phyloP scores from a whole-genome alignment of 306 rosid species.

The Prunus mira region DNA sequence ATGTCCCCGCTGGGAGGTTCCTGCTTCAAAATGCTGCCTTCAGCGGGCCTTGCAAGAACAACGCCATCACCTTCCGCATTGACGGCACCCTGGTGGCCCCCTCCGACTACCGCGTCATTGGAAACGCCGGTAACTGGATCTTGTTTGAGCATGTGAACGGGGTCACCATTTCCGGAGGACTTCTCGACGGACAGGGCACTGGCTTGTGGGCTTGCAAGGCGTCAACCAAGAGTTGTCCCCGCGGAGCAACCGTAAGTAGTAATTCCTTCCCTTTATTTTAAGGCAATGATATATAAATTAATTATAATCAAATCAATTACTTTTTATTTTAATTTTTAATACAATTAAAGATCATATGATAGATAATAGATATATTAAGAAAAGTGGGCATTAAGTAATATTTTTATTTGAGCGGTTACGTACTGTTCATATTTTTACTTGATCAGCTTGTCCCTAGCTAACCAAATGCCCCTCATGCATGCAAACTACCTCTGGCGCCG shows the following conservation, averaged over 20 bases:
- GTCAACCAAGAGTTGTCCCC: constrained; percentile 42
- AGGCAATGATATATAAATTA: no score
- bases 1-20: constrained; percentile 44
- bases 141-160: constrained; percentile 34
- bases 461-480: no score
- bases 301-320: not conserved
- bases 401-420: not conserved
- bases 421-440: no score
- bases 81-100: constrained; percentile 46
- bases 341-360: no score
- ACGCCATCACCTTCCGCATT: constrained; percentile 28
- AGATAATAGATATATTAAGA: no score
- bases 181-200: constrained; percentile 48
- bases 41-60: constrained; percentile 43
- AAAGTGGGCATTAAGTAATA: no score
- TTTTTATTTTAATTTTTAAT: not conserved
- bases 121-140: constrained; percentile 38
- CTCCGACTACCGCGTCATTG: constrained; percentile 36
- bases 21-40: constrained; percentile 26
- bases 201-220: constrained; percentile 48
- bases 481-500: no score
- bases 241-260: constrained; percentile 44
- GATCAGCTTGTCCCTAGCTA: no score
- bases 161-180: constrained; percentile 39
- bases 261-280: not conserved